Percentiles rank a stretch among this genome's conserved stretches.
Conservation (phyloP, 2,329 filamentous ascomycete species). For the Diaporthe citriasiana region DNA sequence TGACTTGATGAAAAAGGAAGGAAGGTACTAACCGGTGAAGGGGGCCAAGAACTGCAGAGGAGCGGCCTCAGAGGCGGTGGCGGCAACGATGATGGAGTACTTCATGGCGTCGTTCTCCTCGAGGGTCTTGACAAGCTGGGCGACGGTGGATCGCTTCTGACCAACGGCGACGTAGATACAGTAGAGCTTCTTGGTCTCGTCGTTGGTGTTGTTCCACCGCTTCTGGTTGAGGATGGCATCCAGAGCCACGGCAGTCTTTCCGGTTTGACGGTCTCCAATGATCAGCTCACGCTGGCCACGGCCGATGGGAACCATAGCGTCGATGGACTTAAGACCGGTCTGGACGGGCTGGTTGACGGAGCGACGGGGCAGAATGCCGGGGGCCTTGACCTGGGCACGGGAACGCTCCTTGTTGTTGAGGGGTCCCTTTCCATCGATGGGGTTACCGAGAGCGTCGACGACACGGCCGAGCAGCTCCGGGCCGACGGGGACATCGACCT, state of each 20-base stretch:
- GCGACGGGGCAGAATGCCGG: constrained; percentile 95
- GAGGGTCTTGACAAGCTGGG: constrained; percentile 99
- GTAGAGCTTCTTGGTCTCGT: constrained; percentile 99
- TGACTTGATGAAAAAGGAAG: too few relatives aligned
- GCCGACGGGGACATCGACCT: constrained; percentile 98
- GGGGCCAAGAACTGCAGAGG: constrained; percentile 95
- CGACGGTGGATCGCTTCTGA: constrained; percentile 99
- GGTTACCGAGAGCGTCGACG: constrained; percentile 97
- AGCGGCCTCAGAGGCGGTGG: constrained; percentile 96
- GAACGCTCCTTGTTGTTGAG: constrained; percentile 91
- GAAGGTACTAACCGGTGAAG: constrained; percentile 88
- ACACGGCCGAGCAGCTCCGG: constrained; percentile 96
- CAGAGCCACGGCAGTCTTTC: constrained; percentile 98
- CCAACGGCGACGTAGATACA: constrained; percentile 99
- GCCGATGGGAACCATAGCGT: constrained; percentile 99
- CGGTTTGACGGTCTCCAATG: constrained; percentile 99
- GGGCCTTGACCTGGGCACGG: constrained; percentile 99
- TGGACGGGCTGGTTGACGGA: constrained; percentile 99
- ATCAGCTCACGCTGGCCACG: constrained; percentile 99
- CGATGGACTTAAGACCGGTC: constrained; percentile 99
- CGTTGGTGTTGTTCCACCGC: constrained; percentile 89
- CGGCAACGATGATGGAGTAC: constrained; percentile 93
- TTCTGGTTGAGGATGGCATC: constrained; percentile 99
- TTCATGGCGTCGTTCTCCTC: constrained; percentile 99
- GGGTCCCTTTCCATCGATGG: constrained; percentile 99